Base-by-base conservation (phyloP, 805 yeast species). In the Metschnikowia reukaufii region DNA sequence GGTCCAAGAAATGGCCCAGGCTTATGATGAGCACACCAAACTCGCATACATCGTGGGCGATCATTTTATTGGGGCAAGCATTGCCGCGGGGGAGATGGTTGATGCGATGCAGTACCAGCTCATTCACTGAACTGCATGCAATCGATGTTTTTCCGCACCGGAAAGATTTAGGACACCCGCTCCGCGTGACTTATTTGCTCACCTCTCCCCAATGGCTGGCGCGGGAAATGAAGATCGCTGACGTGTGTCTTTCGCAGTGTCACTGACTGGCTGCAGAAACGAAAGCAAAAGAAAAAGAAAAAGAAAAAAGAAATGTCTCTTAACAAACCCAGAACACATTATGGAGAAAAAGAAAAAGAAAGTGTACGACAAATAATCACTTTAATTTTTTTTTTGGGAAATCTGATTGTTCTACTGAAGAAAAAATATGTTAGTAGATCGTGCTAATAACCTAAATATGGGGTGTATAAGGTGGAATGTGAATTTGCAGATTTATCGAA, bases 21-120 rank as follows among this genome's bases (percentile, higher is more conserved):
- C 16, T 2, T 60, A 56, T 42, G 52, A 47, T 12, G 52, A 48
- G 25, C 48, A 52, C 15, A 35, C 51, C 12, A 52, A 43, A 19
- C 62, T 73, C 13, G 73, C 79, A 1, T 58, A 62, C 21, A 57
- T 73, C 12, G 76, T 76, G 1, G 50, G 48, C 13, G 66, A 63
- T 31, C 21, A 48, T 2, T 76, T 70, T 51, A 48, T 76, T 1
- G 59, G 53, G n/a, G 64, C 51, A 13, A 41, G 50, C 35, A 45
- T 52, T 18, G 33, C 20, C 12, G 44, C 44, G 5, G 46, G 48
- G 6, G 44, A 35, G 20, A 6, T 52, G 15, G 48, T 33, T 8
- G 55, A 50, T 20, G 45, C 50, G 9, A 47, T 23, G 16, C 23
- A 25, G 20, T 44, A 17, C 13, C 20, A 25, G 8, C 8, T 42